These are phyloP conservation scores for Trichoderma semiorbis DNA, from an alignment of 2,329 filamentous ascomycete species.

Conservation along the genomic window DNA sequence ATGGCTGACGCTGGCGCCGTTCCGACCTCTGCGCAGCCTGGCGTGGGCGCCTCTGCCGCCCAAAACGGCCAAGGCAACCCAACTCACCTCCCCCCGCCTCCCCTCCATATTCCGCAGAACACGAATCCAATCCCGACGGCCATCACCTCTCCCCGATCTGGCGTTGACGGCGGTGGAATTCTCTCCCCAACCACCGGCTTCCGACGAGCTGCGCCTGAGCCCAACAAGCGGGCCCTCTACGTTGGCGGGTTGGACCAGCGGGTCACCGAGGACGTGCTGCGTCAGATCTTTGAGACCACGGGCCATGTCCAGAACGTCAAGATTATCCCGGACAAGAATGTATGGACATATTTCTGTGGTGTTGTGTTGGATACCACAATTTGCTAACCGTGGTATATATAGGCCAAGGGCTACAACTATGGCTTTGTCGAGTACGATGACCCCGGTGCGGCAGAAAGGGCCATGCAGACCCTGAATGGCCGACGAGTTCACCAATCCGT, in stretches of 20 bases:
- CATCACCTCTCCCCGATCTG: slow-evolving; percentile 82
- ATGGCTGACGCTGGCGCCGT: slow-evolving; percentile 78
- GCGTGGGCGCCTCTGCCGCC: slow-evolving; percentile 65
- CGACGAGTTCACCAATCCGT: slow-evolving; percentile 93
- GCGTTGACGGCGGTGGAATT: slow-evolving; percentile 59
- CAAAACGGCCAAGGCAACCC: slow-evolving; percentile 68
- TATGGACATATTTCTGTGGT: slow-evolving; percentile 50
- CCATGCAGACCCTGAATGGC: slow-evolving; percentile 95
- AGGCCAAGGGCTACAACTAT: slow-evolving; percentile 98
- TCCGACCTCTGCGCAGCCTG: slow-evolving; percentile 55
- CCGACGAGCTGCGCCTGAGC: slow-evolving; percentile 90
- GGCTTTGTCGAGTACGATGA: slow-evolving; percentile 99
- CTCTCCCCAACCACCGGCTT: slow-evolving; percentile 85
- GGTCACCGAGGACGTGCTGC: slow-evolving; percentile 92
- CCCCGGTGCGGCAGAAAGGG: slow-evolving; percentile 90
- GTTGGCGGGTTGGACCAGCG: slow-evolving; percentile 92
- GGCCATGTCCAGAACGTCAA: slow-evolving; percentile 98
- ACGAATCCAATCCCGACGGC: slow-evolving; percentile 92
- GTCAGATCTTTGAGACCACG: slow-evolving; percentile 98
- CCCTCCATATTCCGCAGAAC: slow-evolving; percentile 92
- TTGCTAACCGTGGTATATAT: slow-evolving; percentile 21
- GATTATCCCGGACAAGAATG: slow-evolving; percentile 99
- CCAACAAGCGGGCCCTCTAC: slow-evolving; percentile 96
- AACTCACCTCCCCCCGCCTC: slow-evolving; percentile 82
- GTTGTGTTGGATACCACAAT: slow-evolving; percentile 3